Evolutionary conservation across 139 green algal genomes (phyloP).

Genomic region (Penium margaritaceum): DNA sequence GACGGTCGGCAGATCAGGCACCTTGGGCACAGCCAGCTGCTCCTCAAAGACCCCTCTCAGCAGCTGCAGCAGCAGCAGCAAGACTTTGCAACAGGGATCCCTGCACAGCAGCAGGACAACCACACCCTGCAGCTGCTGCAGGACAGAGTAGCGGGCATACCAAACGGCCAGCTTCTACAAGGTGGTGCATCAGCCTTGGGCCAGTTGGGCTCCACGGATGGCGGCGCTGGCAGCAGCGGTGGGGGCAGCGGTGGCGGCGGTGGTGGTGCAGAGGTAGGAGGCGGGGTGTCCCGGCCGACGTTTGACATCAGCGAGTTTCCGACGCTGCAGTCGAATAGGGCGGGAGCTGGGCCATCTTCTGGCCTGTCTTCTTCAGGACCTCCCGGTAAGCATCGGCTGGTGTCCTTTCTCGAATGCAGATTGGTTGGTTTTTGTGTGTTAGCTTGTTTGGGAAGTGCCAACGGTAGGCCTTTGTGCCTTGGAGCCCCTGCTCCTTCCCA

Average conservation of each 20-base stretch:
- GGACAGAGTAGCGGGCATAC: neutral
- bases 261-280: neutral
- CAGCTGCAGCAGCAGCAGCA: conserved; percentile 2
- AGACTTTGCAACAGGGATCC: too few relatives aligned
- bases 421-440: neutral
- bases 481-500: neutral
- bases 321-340: neutral
- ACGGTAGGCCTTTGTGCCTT: neutral
- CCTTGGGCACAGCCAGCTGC: neutral
- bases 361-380: neutral
- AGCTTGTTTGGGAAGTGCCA: neutral
- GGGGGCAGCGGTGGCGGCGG: neutral
- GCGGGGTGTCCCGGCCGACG: neutral
- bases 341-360: neutral
- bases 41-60: neutral
- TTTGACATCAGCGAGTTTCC: conserved; percentile 39
- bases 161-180: neutral
- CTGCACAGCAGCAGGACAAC: neutral
- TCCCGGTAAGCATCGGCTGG: neutral
- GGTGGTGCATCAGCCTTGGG: conserved; percentile 6
- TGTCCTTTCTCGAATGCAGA: neutral
- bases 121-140: neutral
- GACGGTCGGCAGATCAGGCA: neutral
- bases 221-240: conserved; percentile 2
- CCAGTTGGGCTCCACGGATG: conserved; percentile 13